Evolutionary conservation across 495 filamentous ascomycete genomes (phyloP).

Genomic region (Neurospora discreta): DNA sequence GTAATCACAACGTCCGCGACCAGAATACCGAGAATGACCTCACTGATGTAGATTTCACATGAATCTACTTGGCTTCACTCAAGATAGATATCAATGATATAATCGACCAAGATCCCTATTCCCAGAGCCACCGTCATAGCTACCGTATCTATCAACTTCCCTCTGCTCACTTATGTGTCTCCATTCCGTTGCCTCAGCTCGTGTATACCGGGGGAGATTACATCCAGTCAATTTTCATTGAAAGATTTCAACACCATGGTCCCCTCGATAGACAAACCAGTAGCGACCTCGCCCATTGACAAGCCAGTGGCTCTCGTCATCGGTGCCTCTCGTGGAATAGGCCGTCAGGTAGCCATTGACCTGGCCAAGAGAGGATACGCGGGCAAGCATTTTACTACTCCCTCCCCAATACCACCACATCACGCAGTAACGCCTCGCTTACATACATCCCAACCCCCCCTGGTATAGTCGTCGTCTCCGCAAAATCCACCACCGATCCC

Average conservation of each 20-base stretch:
- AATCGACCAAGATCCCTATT: neutral
- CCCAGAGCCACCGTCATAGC: neutral
- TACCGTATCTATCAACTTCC: neutral
- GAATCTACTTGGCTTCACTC: neutral
- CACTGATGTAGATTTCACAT: neutral
- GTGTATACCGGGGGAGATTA: neutral
- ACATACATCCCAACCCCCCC: neutral
- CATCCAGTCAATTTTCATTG: neutral
- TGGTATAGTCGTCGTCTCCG: conserved; percentile 61
- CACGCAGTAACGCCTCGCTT: neutral
- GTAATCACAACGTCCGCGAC: neutral
- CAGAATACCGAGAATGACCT: neutral
- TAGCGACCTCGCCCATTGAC: conserved; percentile 1
- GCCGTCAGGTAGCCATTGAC: conserved; percentile 67
- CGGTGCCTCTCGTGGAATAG: conserved; percentile 69
- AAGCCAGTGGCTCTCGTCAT: conserved; percentile 54
- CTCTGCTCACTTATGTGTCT: neutral
- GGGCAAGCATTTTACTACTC: conserved; percentile 32
- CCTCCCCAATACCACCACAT: neutral
- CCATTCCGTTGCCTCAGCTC: neutral
- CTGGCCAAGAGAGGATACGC: conserved; percentile 59
- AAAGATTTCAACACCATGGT: neutral
- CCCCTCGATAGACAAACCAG: neutral
- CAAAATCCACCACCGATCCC: conserved; percentile 64
- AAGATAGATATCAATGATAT: neutral